Evolutionary conservation across 2,329 filamentous ascomycete genomes (phyloP), one percentile per base, ranked within the genome.

Genomic region (Penicillium verrucosum): DNA sequence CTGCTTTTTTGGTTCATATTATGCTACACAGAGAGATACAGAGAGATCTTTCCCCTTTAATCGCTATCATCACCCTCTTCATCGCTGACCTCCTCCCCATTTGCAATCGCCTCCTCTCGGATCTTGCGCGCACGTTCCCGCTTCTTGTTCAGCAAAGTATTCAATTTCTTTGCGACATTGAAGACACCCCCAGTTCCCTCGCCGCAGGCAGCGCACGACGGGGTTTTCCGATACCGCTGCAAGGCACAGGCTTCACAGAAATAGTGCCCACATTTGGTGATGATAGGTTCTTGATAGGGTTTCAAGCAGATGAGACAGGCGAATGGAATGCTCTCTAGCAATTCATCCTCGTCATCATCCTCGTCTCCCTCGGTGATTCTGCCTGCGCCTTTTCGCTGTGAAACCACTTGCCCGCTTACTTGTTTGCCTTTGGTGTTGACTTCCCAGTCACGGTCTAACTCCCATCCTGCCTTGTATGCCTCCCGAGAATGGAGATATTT

Each of bases 371-470:
- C 75, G 32, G 79, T 80, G 0, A 75, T 72, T 27, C 78, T 78
- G 36, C 79, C 70, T 14, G 76, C 72, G 16, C 75, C 75, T 21
- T 72, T 65, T 62, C 73, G 58, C 65, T 78, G 79, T 11, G 80
- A 78, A 3, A 84, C 76, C 2, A 80, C 75, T 27, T 75, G 78
- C 11, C 80, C 81, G 6, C 67, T 68, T 7, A 78, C 42, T 29
- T 71, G 72, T 56, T 74, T 78, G 60, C 80, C 81, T 66, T 84
- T 92, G 7, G 86, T 89, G 2, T 87, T 85, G 36, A 85, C 88
- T 70, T 99, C 94, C 94, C 94, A 99, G 47, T 97, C 93, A 51
- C 84, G 83, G 73, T 99, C 94, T 5, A 99, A 81, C 72, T 97
- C 91, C 94, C 94, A 99, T 3, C 94, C 94, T 70, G 92, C 89